Percentiles rank a stretch among this genome's conserved stretches.
These are phyloP conservation scores for Cajanus cajan DNA, from an alignment of 306 rosid genomes.

Conservation along the genomic window DNA sequence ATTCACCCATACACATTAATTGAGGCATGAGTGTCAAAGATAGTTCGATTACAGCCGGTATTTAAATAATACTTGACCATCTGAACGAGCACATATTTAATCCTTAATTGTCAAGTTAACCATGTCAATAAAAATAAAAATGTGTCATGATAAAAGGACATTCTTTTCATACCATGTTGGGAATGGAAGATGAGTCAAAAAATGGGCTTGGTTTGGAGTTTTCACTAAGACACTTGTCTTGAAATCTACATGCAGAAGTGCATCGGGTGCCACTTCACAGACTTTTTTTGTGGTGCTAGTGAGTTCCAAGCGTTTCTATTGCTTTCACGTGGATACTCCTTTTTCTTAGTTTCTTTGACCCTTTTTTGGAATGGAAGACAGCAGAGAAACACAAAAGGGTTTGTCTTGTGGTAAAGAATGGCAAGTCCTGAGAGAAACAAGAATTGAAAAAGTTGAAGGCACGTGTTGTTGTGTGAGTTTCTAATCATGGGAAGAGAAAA, in stretches of 20 bases:
- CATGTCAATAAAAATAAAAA: too few relatives aligned
- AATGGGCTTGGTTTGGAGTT: neutral
- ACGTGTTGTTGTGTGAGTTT: neutral
- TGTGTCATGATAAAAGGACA: neutral
- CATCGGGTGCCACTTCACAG: too few relatives aligned
- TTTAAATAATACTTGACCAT: too few relatives aligned
- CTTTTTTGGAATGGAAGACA: neutral
- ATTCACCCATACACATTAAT: neutral
- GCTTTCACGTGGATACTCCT: conserved; percentile 18
- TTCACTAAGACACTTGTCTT: conserved; percentile 31
- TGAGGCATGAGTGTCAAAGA: neutral
- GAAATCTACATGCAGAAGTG: conserved; percentile 22
- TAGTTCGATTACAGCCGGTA: too few relatives aligned
- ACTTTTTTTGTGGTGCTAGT: neutral
- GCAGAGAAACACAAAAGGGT: neutral
- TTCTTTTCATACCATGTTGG: neutral
- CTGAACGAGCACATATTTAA: too few relatives aligned
- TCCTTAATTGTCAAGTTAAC: too few relatives aligned
- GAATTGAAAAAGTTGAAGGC: neutral
- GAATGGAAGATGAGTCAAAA: neutral
- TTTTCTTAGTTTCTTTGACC: neutral
- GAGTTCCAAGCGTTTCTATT: conserved; percentile 10
- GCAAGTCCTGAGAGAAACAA: neutral
- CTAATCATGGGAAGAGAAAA: neutral
- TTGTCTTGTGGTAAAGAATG: neutral